Conservation (phyloP, 805 yeast species). For the Ogataea glucozyma region DNA sequence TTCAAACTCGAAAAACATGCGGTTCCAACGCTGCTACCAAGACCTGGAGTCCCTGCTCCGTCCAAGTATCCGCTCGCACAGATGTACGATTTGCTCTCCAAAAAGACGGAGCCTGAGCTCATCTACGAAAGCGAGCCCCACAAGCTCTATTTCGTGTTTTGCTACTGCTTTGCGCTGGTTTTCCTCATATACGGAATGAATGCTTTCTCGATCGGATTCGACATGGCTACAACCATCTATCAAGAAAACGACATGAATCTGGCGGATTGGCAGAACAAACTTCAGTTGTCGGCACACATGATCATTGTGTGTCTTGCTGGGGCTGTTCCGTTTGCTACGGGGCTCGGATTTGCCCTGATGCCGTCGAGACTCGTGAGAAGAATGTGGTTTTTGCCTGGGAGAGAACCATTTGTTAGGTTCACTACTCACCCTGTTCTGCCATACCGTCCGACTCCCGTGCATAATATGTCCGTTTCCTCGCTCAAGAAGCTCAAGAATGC, state of each 20-base stretch:
- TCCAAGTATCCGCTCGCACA: conserved; percentile 59
- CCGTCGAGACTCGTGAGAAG: conserved; percentile 75
- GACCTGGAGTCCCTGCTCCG: conserved; percentile 77
- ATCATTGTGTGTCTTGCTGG: conserved; percentile 41
- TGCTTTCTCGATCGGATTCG: conserved; percentile 35
- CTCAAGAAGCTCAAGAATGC: conserved; percentile 59
- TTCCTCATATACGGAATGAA: conserved; percentile 68
- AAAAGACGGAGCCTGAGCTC: conserved; percentile 64
- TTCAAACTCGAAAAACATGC: conserved; percentile 66
- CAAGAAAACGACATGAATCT: conserved; percentile 34
- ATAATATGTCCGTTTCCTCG: conserved; percentile 60
- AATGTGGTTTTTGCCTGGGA: conserved; percentile 74
- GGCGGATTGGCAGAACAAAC: conserved; percentile 24
- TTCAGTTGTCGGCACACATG: conserved; percentile 29
- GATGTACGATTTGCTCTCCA: conserved; percentile 54
- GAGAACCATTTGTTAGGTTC: conserved; percentile 49
- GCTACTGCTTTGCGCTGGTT: conserved; percentile 67
- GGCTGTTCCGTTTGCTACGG: conserved; percentile 43
- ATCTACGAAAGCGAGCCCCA: conserved; percentile 86
- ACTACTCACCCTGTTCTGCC: conserved; percentile 78
- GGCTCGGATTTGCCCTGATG: conserved; percentile 45
- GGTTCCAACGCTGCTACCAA: conserved; percentile 67
- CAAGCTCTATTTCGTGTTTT: conserved; percentile 66
- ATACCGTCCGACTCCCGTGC: conserved; percentile 72
- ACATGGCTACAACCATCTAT: conserved; percentile 29